Conservation (phyloP, 768 basidiomycete species). For the Hydnomerulius pinastri region DNA sequence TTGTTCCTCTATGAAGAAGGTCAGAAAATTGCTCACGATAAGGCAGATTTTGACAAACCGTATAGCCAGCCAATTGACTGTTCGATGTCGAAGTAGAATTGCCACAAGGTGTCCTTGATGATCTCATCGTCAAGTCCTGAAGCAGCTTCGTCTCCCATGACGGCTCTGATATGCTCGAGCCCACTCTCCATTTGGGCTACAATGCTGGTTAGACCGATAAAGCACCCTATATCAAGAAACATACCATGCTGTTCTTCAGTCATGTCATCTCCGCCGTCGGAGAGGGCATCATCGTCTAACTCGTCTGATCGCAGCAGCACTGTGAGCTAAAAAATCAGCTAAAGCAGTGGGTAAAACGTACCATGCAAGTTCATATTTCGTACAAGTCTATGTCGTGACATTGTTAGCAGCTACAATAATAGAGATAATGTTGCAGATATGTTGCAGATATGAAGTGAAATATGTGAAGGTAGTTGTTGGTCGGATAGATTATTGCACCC, state of each 20-base stretch:
- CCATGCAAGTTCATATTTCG: slow-evolving; percentile 83
- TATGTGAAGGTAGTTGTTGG: not conserved
- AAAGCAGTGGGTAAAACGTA: slow-evolving; percentile 21
- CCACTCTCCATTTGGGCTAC: slow-evolving; percentile 70
- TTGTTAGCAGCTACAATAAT: slow-evolving; percentile 35
- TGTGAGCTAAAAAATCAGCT: not conserved
- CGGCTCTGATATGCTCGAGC: slow-evolving; percentile 62
- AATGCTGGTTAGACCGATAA: slow-evolving; percentile 14
- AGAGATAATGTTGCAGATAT: slow-evolving; percentile 9
- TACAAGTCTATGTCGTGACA: slow-evolving; percentile 93
- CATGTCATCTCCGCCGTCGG: slow-evolving; percentile 78
- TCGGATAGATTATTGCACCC: not conserved
- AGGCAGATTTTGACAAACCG: slow-evolving; percentile 48
- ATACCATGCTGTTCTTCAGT: slow-evolving; percentile 82
- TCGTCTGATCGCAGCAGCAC: slow-evolving; percentile 60
- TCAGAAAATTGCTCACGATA: not conserved
- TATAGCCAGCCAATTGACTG: slow-evolving; percentile 73
- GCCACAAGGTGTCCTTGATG: slow-evolving; percentile 83
- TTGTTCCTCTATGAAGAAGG: slow-evolving; percentile 58
- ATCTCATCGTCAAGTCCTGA: slow-evolving; percentile 72
- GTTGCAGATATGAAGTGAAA: slow-evolving; percentile 5
- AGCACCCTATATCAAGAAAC: slow-evolving; percentile 9
- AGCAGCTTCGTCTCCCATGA: slow-evolving; percentile 65
- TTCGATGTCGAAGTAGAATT: slow-evolving; percentile 84
- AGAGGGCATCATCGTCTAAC: slow-evolving; percentile 78